phyloP scores from a whole-genome alignment of 306 rosid species.

The Sphenostylis stenocarpa region DNA sequence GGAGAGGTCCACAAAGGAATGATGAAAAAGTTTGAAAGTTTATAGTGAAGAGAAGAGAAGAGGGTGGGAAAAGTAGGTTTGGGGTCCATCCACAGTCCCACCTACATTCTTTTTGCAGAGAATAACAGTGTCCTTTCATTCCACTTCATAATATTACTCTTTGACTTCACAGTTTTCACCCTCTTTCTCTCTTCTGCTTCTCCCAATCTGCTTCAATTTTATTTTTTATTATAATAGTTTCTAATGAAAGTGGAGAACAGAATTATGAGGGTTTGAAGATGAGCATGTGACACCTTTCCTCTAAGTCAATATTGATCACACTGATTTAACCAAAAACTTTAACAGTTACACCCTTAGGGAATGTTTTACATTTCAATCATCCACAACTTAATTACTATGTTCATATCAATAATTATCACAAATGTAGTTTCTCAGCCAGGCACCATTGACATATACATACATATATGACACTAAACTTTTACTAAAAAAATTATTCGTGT shows the following conservation, averaged over 20 bases:
- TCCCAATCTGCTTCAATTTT: conserved; percentile 9
- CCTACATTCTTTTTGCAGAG: conserved; percentile 58
- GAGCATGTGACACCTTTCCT: conserved; percentile 65
- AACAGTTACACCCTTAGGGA: background rate
- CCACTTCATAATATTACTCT: conserved; percentile 24
- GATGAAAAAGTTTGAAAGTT: conserved; percentile 62
- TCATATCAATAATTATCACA: background rate
- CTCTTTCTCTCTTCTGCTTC: background rate
- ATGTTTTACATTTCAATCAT: conserved; percentile 29
- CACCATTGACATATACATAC: background rate
- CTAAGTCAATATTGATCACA: conserved; percentile 64
- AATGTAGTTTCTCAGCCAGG: background rate
- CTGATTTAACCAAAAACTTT: conserved; percentile 23
- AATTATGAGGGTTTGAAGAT: conserved; percentile 67
- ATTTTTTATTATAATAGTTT: conserved; percentile 28
- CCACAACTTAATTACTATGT: background rate
- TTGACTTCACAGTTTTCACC: conserved; percentile 43
- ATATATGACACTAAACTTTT: background rate
- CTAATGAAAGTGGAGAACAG: conserved; percentile 71
- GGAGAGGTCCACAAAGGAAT: conserved; percentile 52
- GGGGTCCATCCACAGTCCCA: conserved; percentile 38
- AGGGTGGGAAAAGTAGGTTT: conserved; percentile 39
- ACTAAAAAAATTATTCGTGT: background rate
- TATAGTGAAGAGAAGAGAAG: conserved; percentile 38
- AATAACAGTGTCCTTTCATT: conserved; percentile 22